These are phyloP conservation scores for Quercus wislizeni DNA, from an alignment of 306 rosid genomes.

Conservation along the genomic window DNA sequence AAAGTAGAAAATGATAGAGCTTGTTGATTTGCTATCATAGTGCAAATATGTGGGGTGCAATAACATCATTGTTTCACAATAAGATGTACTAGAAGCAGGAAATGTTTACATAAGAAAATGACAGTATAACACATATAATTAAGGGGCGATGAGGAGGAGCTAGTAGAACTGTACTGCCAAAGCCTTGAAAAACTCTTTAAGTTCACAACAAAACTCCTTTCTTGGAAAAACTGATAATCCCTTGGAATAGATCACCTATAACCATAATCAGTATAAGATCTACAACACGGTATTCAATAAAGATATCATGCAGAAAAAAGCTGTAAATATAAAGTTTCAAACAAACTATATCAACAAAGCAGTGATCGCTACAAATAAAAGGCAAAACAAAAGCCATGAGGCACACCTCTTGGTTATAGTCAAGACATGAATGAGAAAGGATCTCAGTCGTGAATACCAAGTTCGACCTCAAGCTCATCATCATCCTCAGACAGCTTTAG, in stretches of 20 bases:
- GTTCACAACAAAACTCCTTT: neutral
- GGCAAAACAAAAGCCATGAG: neutral
- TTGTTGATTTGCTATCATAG: neutral
- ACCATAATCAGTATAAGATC: neutral
- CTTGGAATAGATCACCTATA: neutral
- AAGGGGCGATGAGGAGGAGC: neutral
- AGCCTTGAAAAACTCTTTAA: neutral
- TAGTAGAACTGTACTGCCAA: neutral
- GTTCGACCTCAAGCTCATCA: slow-evolving; percentile 88
- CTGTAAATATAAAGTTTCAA: neutral
- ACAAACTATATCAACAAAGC: neutral
- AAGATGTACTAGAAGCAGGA: neutral
- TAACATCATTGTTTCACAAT: neutral
- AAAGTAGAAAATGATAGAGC: neutral
- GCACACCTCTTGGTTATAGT: slow-evolving; percentile 11
- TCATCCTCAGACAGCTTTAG: slow-evolving; percentile 88
- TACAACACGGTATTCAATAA: neutral
- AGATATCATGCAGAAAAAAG: neutral
- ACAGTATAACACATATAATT: neutral
- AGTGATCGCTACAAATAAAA: neutral
- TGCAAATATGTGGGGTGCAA: neutral
- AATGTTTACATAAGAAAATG: neutral
- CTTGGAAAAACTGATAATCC: neutral
- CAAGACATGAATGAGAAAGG: neutral
- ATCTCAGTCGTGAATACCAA: slow-evolving; percentile 73